Conservation (phyloP, 2,329 filamentous ascomycete species). For the Xylaria sp. region DNA sequence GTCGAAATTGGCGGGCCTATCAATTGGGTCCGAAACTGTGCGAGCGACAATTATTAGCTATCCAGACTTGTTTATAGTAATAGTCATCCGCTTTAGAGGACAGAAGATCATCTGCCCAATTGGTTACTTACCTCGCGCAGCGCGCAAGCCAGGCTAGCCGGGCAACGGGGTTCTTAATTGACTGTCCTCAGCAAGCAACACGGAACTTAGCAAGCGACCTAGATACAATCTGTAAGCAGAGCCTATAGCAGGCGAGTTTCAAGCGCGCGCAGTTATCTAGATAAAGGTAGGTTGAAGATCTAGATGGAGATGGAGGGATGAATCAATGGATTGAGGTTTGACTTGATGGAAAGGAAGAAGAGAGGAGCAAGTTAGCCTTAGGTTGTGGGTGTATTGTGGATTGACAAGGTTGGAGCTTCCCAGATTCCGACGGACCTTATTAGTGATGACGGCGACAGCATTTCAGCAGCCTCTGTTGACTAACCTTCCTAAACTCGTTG, state of each 20-base stretch:
- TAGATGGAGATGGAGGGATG: constrained; percentile 22
- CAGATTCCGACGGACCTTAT: constrained; percentile 19
- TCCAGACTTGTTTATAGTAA: not conserved
- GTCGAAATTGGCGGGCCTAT: constrained; percentile 46
- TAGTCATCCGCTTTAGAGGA: not conserved
- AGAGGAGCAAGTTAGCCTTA: constrained; percentile 16
- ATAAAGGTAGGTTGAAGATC: constrained; percentile 3
- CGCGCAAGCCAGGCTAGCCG: constrained; percentile 53
- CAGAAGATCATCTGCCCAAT: not conserved
- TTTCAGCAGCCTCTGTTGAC: constrained; percentile 36
- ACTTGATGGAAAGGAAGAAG: constrained; percentile 9
- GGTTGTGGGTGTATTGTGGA: constrained; percentile 9
- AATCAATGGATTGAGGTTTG: constrained; percentile 13
- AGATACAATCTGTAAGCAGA: constrained; percentile 45
- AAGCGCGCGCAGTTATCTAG: constrained; percentile 6
- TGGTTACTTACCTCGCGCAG: constrained; percentile 50
- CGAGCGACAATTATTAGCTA: constrained; percentile 11
- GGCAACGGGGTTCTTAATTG: constrained; percentile 46
- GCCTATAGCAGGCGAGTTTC: constrained; percentile 36
- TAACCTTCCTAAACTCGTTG: constrained; percentile 21
- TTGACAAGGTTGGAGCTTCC: constrained; percentile 12
- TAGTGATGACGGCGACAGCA: constrained; percentile 22
- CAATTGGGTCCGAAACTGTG: constrained; percentile 59
- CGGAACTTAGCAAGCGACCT: constrained; percentile 51
- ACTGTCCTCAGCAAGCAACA: constrained; percentile 49